Percentiles rank a stretch among this genome's conserved stretches.
Evolutionary conservation across 139 green algal genomes (phyloP).

Genomic region (Micractinium conductrix): DNA sequence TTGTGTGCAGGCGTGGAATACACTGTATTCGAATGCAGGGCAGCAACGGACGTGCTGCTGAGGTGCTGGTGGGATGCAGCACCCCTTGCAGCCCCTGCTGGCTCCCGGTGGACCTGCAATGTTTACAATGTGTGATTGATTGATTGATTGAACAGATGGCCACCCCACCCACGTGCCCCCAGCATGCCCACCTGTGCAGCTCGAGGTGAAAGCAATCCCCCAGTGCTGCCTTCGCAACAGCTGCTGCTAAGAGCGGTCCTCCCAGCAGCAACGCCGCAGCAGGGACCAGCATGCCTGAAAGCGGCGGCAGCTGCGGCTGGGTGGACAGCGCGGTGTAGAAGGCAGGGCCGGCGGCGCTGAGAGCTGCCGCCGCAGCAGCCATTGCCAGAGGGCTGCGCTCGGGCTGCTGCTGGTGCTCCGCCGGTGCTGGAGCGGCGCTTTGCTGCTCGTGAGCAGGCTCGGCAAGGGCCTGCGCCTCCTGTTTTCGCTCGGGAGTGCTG

Average conservation of each 20-base stretch:
- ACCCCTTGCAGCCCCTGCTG: too few relatives aligned
- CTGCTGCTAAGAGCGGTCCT: slow-evolving; percentile 4
- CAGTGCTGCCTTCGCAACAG: slow-evolving; percentile 35
- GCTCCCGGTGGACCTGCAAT: too few relatives aligned
- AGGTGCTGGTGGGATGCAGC: not conserved
- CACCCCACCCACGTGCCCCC: not conserved
- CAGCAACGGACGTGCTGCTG: not conserved
- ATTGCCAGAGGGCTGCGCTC: not conserved
- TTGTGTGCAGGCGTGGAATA: not conserved
- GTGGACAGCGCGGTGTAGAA: not conserved
- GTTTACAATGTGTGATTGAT: too few relatives aligned
- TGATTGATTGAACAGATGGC: not conserved
- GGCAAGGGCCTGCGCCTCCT: too few relatives aligned
- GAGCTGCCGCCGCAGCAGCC: not conserved
- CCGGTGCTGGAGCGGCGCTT: too few relatives aligned
- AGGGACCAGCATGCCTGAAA: not conserved
- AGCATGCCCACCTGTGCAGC: slow-evolving; percentile 41
- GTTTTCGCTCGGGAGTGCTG: too few relatives aligned
- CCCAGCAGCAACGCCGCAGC: slow-evolving; percentile 36
- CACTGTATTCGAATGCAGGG: too few relatives aligned
- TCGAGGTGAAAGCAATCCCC: slow-evolving; percentile 48
- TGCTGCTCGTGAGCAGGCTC: too few relatives aligned
- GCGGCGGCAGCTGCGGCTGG: slow-evolving; percentile 27
- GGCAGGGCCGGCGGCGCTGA: not conserved
- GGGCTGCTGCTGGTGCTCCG: too few relatives aligned